Percentiles rank a stretch among this genome's conserved stretches.
Evolutionary conservation across 2,329 filamentous ascomycete species (phyloP).

Genomic region (Colletotrichum acutatum): DNA sequence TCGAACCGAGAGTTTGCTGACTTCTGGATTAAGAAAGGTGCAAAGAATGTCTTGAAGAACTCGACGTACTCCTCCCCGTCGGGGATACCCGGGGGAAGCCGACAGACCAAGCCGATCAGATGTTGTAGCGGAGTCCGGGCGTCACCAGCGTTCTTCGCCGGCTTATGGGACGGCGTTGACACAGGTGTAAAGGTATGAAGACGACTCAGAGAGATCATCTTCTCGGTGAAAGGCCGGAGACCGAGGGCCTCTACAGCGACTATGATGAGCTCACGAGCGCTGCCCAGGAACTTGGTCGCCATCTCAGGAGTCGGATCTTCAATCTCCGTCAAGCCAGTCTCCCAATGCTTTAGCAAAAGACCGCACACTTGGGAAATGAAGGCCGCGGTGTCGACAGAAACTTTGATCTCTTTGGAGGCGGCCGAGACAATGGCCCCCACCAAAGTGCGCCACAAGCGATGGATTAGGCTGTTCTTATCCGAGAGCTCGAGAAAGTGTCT

Average conservation of each 20-base stretch:
- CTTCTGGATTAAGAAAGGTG: slow-evolving; percentile 68
- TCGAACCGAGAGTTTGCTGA: slow-evolving; percentile 55
- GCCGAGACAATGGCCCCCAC: slow-evolving; percentile 73
- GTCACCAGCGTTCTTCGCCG: slow-evolving; percentile 60
- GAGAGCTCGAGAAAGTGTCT: slow-evolving; percentile 71
- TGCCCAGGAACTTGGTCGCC: slow-evolving; percentile 63
- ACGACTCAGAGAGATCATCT: slow-evolving; percentile 61
- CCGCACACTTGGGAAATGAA: slow-evolving; percentile 80
- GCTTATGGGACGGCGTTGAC: slow-evolving; percentile 73
- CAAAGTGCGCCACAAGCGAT: slow-evolving; percentile 70
- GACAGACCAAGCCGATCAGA: slow-evolving; percentile 70
- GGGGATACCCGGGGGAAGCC: slow-evolving; percentile 56
- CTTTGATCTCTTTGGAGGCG: slow-evolving; percentile 87
- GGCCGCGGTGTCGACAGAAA: slow-evolving; percentile 83
- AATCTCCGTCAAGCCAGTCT: slow-evolving; percentile 62
- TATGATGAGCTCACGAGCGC: slow-evolving; percentile 62
- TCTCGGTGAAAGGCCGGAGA: slow-evolving; percentile 71
- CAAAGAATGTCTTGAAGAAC: slow-evolving; percentile 63
- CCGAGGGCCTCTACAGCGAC: slow-evolving; percentile 64
- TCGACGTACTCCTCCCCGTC: slow-evolving; percentile 58
- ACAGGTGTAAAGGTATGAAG: slow-evolving; percentile 70
- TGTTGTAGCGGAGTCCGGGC: slow-evolving; percentile 73
- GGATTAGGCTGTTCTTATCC: slow-evolving; percentile 63
- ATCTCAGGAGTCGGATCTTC: slow-evolving; percentile 59
- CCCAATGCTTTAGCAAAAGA: slow-evolving; percentile 78